Percentiles rank a stretch among this genome's conserved stretches.
Evolutionary conservation across 495 filamentous ascomycete species (phyloP).

Genomic region (Penicillium chermesinum): DNA sequence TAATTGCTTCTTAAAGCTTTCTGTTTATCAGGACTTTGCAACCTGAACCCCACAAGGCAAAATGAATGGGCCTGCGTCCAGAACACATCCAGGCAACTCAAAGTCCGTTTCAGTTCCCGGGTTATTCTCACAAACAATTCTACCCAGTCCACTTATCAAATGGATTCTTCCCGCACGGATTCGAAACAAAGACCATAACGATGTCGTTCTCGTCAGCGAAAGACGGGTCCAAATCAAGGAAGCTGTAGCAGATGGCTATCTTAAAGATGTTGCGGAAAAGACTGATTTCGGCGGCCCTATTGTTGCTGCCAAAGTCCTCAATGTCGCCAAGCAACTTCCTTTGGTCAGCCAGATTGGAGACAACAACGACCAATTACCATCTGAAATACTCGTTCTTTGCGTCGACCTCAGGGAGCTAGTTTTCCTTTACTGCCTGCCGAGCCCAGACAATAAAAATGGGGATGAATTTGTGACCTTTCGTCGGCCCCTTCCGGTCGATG

Average conservation of each 20-base stretch:
- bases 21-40: too few species aligned
- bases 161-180: conserved; percentile 78
- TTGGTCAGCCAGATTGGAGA: conserved; percentile 29
- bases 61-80: background rate
- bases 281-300: conserved; percentile 65
- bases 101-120: conserved; percentile 35
- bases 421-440: conserved; percentile 60
- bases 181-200: conserved; percentile 62
- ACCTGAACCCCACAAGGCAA: too few species aligned
- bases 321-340: conserved; percentile 27
- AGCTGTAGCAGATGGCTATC: conserved; percentile 52
- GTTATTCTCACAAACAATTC: conserved; percentile 68
- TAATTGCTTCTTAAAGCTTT: too few species aligned
- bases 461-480: conserved; percentile 57
- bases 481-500: conserved; percentile 51
- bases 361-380: conserved; percentile 44
- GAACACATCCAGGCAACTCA: background rate
- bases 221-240: conserved; percentile 59
- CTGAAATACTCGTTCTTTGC: conserved; percentile 70
- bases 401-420: conserved; percentile 63
- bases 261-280: conserved; percentile 67
- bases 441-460: conserved; percentile 9
- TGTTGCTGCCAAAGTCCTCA: conserved; percentile 41
- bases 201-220: conserved; percentile 87
- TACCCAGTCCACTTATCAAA: conserved; percentile 69